Conservation (phyloP, 1,284 basidiomycete species). For the Leccinum olivaceoglutinosum region DNA sequence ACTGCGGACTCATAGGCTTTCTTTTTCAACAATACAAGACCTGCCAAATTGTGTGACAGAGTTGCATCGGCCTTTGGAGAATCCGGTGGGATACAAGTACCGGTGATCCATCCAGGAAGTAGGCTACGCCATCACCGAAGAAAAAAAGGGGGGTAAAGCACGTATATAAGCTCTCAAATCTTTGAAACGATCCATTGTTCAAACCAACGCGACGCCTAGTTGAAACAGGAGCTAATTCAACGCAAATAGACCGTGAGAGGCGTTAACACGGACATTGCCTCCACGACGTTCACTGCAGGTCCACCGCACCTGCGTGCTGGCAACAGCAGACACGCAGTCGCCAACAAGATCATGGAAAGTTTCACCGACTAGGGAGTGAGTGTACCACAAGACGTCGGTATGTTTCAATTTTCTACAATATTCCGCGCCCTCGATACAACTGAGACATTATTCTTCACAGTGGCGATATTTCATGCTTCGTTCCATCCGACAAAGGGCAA, state of each 20-base stretch:
- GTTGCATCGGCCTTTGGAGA: background rate
- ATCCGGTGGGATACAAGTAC: slow-evolving; percentile 2
- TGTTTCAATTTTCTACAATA: slow-evolving; percentile 10
- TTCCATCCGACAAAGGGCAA: slow-evolving; percentile 80
- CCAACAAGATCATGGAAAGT: slow-evolving; percentile 24
- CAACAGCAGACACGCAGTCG: slow-evolving; percentile 15
- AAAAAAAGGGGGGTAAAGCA: background rate
- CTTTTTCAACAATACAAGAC: background rate
- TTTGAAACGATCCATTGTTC: background rate
- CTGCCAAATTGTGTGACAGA: background rate
- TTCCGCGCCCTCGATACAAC: slow-evolving; percentile 1
- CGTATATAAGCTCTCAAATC: background rate
- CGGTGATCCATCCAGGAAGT: slow-evolving; percentile 8
- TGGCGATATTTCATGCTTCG: slow-evolving; percentile 76
- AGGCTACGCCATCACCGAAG: background rate
- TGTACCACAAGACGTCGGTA: slow-evolving; percentile 47
- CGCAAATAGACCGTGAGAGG: slow-evolving; percentile 26
- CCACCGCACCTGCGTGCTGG: slow-evolving; percentile 19
- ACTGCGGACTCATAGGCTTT: background rate
- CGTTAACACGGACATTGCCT: slow-evolving; percentile 17
- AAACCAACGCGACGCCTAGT: background rate
- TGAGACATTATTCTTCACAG: slow-evolving; percentile 31
- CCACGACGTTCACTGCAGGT: slow-evolving; percentile 14
- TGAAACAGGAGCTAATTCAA: slow-evolving; percentile 18
- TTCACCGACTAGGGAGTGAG: slow-evolving; percentile 27